Evolutionary conservation across 2,329 filamentous ascomycete species (phyloP).

Genomic region (Macrophomina pseudophaseolina): DNA sequence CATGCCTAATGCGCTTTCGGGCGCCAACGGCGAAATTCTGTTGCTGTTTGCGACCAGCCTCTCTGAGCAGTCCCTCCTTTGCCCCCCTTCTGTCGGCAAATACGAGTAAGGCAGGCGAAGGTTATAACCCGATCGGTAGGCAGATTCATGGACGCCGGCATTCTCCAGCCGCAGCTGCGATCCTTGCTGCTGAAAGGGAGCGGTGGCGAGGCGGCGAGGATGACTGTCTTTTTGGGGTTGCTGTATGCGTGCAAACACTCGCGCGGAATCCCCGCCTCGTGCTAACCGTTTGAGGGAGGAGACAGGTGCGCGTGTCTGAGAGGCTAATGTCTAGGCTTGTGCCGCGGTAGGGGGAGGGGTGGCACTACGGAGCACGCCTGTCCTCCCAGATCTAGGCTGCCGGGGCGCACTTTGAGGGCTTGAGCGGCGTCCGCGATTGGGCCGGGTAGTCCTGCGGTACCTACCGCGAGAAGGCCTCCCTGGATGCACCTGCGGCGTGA

Average conservation of each 20-base stretch:
- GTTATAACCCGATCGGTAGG: neutral
- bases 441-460: neutral
- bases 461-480: slow-evolving; percentile 10
- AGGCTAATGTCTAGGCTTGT: neutral
- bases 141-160: neutral
- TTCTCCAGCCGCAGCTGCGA: neutral
- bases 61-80: neutral
- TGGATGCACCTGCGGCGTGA: neutral
- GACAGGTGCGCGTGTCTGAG: neutral
- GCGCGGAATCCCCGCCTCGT: neutral
- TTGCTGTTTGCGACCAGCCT: neutral
- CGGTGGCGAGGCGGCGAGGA: neutral
- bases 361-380: neutral
- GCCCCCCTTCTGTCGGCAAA: neutral
- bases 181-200: neutral
- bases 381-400: slow-evolving; percentile 2
- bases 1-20: neutral
- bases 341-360: neutral
- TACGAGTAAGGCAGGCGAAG: neutral
- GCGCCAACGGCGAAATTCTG: slow-evolving; percentile 4
- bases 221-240: no score
- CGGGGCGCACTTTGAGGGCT: neutral
- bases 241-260: neutral
- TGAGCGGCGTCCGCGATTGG: neutral
- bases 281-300: slow-evolving; percentile 10